Conservation (phyloP, 2,329 filamentous ascomycete genomes). For the Arthroderma sp. region DNA sequence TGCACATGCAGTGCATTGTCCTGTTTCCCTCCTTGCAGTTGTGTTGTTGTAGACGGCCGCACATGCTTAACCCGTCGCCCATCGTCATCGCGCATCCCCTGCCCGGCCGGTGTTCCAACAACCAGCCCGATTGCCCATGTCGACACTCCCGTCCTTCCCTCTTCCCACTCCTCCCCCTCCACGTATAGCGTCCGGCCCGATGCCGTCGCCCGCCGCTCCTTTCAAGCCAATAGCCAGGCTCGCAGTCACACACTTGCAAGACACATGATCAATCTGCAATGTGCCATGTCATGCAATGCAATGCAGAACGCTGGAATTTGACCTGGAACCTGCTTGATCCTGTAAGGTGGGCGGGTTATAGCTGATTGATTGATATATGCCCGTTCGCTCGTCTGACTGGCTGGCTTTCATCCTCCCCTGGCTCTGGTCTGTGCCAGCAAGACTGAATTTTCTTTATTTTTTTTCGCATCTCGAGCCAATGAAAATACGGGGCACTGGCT, state of each 20-base stretch:
- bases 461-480: background rate
- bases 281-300: slow-evolving; percentile 5
- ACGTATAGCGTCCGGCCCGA: background rate
- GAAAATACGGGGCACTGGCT: background rate
- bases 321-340: background rate
- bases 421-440: slow-evolving; percentile 1
- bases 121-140: background rate
- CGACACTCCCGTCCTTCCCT: background rate
- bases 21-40: background rate
- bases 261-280: slow-evolving; percentile 5
- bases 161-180: background rate
- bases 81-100: background rate
- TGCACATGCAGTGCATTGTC: background rate
- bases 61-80: background rate
- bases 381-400: background rate
- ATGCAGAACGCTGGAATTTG: background rate
- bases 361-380: background rate
- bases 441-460: background rate
- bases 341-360: background rate
- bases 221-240: background rate
- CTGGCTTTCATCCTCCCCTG: background rate
- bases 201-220: background rate
- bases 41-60: too few relatives aligned
- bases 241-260: background rate
- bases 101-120: background rate